Evolutionary conservation across 2,329 filamentous ascomycete species (phyloP).

Genomic region (Macrophomina tecta): DNA sequence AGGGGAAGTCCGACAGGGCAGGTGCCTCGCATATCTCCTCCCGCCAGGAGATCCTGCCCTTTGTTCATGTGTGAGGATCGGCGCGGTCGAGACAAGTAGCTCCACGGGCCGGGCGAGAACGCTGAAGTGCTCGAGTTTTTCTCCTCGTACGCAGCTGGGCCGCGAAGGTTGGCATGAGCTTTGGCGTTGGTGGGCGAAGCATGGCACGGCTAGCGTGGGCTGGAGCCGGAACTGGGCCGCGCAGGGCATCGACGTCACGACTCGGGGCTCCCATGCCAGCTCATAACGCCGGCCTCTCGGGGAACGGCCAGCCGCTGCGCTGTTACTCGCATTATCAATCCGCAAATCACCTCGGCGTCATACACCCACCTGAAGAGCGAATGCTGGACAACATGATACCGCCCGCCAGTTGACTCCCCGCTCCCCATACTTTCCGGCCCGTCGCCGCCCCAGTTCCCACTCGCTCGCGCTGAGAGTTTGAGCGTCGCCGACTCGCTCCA

Average conservation of each 20-base stretch:
- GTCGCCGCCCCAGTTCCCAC: neutral
- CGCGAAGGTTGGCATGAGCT: neutral
- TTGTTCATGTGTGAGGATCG: neutral
- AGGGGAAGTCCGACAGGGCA: neutral
- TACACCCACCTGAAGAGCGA: neutral
- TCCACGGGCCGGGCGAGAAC: neutral
- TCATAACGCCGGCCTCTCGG: slow-evolving; percentile 14
- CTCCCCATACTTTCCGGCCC: slow-evolving; percentile 19
- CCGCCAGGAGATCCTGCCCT: slow-evolving; percentile 1
- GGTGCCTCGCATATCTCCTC: neutral
- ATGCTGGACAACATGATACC: slow-evolving; percentile 1
- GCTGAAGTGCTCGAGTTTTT: neutral
- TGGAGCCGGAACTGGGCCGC: neutral
- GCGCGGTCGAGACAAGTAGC: neutral
- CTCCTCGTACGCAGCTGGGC: neutral
- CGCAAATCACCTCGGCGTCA: slow-evolving; percentile 16
- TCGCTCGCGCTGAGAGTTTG: slow-evolving; percentile 1
- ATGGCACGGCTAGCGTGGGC: too few relatives aligned
- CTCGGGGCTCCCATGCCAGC: slow-evolving; percentile 14
- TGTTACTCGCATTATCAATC: slow-evolving; percentile 20
- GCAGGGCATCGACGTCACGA: slow-evolving; percentile 20
- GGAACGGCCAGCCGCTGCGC: slow-evolving; percentile 12
- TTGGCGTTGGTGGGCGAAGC: too few relatives aligned
- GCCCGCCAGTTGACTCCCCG: slow-evolving; percentile 4
- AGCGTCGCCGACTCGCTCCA: slow-evolving; percentile 4